Percentiles rank a stretch among this genome's conserved stretches.
phyloP scores from a whole-genome alignment of 768 basidiomycete genomes.

The Serendipita sp. region DNA sequence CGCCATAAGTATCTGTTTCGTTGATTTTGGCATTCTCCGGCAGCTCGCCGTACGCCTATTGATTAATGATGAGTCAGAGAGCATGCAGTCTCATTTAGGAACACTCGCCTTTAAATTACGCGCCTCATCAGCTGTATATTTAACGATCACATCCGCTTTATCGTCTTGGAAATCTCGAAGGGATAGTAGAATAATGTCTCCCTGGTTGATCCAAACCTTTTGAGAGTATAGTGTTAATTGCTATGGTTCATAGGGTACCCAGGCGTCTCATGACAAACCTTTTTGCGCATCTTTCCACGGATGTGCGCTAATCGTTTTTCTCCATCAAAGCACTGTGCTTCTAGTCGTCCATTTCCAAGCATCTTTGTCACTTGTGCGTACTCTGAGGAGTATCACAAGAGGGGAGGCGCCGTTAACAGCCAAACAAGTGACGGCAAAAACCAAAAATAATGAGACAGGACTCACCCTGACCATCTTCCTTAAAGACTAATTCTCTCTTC shows the following conservation, averaged over 20 bases:
- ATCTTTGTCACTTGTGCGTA: conserved; percentile 98
- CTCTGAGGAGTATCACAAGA: conserved; percentile 28
- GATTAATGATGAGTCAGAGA: conserved; percentile 21
- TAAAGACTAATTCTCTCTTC: conserved; percentile 96
- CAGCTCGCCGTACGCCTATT: conserved; percentile 96
- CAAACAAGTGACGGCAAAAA: background rate
- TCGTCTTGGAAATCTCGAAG: conserved; percentile 98
- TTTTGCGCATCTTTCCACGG: conserved; percentile 98
- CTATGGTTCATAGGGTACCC: background rate
- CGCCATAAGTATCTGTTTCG: conserved; percentile 87
- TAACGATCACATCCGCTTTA: conserved; percentile 98
- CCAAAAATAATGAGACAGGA: conserved; percentile 2
- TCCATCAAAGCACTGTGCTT: conserved; percentile 95
- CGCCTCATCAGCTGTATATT: conserved; percentile 94
- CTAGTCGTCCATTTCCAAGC: conserved; percentile 93
- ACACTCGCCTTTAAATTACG: conserved; percentile 31
- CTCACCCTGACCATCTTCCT: conserved; percentile 82
- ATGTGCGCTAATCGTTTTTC: conserved; percentile 97
- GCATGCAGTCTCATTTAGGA: background rate
- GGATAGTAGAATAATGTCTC: conserved; percentile 88
- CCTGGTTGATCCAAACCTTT: conserved; percentile 98
- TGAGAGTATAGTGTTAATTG: background rate
- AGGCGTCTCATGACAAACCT: conserved; percentile 36
- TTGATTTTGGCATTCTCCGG: conserved; percentile 95
- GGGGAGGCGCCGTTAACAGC: background rate